Base-by-base conservation (phyloP, 1,284 basidiomycete genomes). In the Ustilago crameri region DNA sequence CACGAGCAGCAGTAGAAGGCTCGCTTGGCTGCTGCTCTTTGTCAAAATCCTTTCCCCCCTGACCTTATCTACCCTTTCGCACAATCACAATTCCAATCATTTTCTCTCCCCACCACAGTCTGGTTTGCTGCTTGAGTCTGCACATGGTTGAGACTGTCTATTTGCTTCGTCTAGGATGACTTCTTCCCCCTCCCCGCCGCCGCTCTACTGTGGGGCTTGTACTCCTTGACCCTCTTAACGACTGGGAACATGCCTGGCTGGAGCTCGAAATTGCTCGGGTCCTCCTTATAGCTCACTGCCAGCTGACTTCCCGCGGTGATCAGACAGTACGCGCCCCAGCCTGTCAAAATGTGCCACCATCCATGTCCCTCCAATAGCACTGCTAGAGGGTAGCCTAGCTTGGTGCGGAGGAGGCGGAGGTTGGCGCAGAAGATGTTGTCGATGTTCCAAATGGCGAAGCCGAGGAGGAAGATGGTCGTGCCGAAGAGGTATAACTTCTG, bases 291-390 rank as follows among this genome's bases (percentile, higher is more conserved):
- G 2, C 74, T 58, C 23, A 75, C 51, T 0, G 60, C 68, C 43
- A 81, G 49, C 7, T 67, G 51, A 34, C 59, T 55, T 12, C 53
- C 60, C 1, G 79, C 70, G 5, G 84, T 84, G 43, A 86, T 83
- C 54, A 86, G 80, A 30, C 83, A 74, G 69, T 84, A 86, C 2
- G 85, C 78, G 4, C 87, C 86, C 44, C 84, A 84, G 4, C 85
- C 85, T 0, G 87, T 87, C 64, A 86, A 74, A 20, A 87, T 71
- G 72, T 87, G 87, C 87, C 87, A 87, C 83, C 85, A 82, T n/a
- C 75, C 81, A 46, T 82, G 81, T 2, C 81, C 81, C 32, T 82
- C 74, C 30, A 80, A 42, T 9, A 80, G 23, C 0, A 80, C 18
- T 9, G 75, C 77, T 20, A 35, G 46, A 0, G 80, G 80, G 15